Conservation (phyloP, 2,329 filamentous ascomycete genomes). For the Pyricularia grisea region DNA sequence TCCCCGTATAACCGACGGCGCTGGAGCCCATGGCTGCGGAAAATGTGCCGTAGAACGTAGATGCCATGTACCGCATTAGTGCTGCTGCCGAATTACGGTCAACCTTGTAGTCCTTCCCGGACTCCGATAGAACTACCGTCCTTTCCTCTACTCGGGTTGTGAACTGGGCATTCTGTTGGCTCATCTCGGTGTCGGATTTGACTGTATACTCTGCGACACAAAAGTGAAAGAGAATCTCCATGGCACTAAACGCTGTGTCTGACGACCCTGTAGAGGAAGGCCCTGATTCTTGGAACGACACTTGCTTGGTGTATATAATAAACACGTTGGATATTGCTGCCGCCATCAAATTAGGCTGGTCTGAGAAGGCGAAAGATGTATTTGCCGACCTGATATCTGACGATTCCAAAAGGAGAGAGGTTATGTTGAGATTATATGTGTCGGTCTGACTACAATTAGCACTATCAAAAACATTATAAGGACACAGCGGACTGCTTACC, state of each 20-base stretch:
- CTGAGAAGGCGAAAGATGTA: conserved; percentile 13
- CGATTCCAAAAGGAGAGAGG: not conserved
- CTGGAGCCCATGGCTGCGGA: conserved; percentile 8
- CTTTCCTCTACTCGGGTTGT: not conserved
- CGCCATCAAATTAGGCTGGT: conserved; percentile 8
- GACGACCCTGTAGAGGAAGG: not conserved
- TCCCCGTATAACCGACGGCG: conserved; percentile 9
- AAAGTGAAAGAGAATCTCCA: conserved; percentile 19
- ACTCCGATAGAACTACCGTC: not conserved
- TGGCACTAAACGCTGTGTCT: conserved; percentile 12
- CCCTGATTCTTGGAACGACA: not conserved
- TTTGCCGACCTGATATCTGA: conserved; percentile 5
- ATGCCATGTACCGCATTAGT: conserved; percentile 11
- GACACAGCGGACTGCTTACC: not conserved
- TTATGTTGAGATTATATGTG: conserved; percentile 15
- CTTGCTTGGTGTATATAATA: conserved; percentile 16
- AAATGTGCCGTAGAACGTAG: conserved; percentile 13
- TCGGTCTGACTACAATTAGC: not conserved
- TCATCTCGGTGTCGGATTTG: conserved; percentile 8
- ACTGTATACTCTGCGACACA: conserved; percentile 17
- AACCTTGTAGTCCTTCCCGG: conserved; percentile 9
- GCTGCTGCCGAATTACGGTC: conserved; percentile 8
- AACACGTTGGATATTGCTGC: conserved; percentile 18
- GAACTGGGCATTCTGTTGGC: too few species aligned
- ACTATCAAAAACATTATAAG: not conserved